Base-by-base conservation (phyloP, 2,329 filamentous ascomycete species). In the Phaeophleospora eucalypticola region DNA sequence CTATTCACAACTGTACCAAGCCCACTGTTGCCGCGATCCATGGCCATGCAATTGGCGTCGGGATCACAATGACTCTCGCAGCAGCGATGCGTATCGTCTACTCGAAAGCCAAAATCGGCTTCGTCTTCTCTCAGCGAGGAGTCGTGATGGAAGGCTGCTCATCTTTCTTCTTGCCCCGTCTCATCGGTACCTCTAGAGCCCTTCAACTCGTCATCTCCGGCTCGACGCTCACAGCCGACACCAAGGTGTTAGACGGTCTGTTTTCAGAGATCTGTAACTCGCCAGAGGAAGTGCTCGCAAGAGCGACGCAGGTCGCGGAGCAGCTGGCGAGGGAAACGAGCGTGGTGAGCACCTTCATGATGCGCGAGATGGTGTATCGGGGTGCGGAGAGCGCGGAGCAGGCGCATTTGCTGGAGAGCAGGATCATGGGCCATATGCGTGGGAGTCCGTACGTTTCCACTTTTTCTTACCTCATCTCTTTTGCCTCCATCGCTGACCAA, bases 11-110 rank as follows among this genome's bases (percentile, higher is more conserved):
- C 44, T 56, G 53, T 39, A 53, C 53, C 4, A 56, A 56, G 35
- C 53, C 53, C 12, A 56, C 53, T 4, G 53, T 56, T 29, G 53
- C 44, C 6, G 53, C 53, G 10, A 56, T 56, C 29, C 48, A 56
- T 20, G 53, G 53, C 15, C 53, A 56, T n/a, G 53, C 51, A 10
- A 32, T 56, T 3, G 53, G 53, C 10, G 51, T 56, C 10, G 53
- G 53, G 10, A 56, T 56, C 21, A 56, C 53, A 8, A 56, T 56
- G 53, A 56, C 53, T 4, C 27, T 56, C 9, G 44, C 53, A 21
- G 45, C 44, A 17, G 46, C 49, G 1, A 49, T 56, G 43, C 51
- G 53, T 3, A 18, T 53, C 15, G 53, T 48, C 16, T 56, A 51
- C 51, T 54, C 51, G 3, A 46, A 39, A 17, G 51, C 53, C 35